A percentile compares a stretch with the other conserved stretches of the same genome.
These are phyloP conservation scores for Saraca asoca DNA, from an alignment of 331 rosid genomes.

Conservation along the genomic window DNA sequence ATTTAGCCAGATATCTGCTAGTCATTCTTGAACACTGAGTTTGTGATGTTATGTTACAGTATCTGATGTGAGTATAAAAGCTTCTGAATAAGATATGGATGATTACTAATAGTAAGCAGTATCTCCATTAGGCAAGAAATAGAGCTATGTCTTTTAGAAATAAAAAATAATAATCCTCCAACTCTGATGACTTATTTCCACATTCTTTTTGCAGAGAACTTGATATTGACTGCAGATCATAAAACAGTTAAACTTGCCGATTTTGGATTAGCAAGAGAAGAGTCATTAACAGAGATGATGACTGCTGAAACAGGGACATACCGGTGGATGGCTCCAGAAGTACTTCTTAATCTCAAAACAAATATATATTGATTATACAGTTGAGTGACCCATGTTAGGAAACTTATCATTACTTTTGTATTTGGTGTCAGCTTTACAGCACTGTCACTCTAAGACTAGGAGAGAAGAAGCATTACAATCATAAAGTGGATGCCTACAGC, in stretches of 20 bases:
- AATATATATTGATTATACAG: constrained; percentile 11
- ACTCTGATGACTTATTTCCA: constrained; percentile 35
- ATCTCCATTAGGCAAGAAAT: constrained; percentile 5
- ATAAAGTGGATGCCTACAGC: constrained; percentile 95
- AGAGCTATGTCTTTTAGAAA: background rate
- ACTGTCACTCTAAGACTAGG: constrained; percentile 94
- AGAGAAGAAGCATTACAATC: constrained; percentile 94
- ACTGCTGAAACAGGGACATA: constrained; percentile 97
- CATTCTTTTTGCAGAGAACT: constrained; percentile 62
- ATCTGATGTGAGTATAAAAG: background rate
- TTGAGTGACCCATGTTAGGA: constrained; percentile 23
- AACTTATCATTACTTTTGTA: constrained; percentile 26
- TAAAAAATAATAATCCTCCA: background rate
- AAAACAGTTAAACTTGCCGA: constrained; percentile 87
- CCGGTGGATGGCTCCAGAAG: constrained; percentile 99
- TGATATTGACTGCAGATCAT: constrained; percentile 81
- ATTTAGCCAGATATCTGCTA: constrained; percentile 6
- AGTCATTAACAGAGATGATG: constrained; percentile 95
- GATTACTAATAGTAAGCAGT: background rate
- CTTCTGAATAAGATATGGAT: background rate
- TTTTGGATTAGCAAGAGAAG: constrained; percentile 96
- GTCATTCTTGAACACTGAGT: constrained; percentile 7
- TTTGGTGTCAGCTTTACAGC: constrained; percentile 82
- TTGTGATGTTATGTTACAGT: constrained; percentile 2
- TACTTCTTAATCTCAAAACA: constrained; percentile 32